Evolutionary conservation across 768 basidiomycete genomes (phyloP).

Genomic region (Amanita pseudoporphyria): DNA sequence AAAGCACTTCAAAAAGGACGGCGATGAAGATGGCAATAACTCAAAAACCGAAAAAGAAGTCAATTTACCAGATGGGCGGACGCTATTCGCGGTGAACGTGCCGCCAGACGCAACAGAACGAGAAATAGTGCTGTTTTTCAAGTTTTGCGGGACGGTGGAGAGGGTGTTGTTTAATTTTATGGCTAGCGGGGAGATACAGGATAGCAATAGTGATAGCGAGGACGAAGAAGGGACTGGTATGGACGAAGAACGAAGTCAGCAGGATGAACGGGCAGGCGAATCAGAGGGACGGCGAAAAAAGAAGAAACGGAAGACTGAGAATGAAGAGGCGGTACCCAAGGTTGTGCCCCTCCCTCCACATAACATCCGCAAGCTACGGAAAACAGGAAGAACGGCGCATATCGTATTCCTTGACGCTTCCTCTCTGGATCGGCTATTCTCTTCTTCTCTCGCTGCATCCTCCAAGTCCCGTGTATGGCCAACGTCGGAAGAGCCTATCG

Average conservation of each 20-base stretch:
- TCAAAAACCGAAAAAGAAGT: conserved; percentile 12
- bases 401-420: conserved; percentile 61
- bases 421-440: conserved; percentile 42
- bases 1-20: conserved; percentile 12
- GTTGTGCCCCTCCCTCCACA: conserved; percentile 51
- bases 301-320: conserved; percentile 25
- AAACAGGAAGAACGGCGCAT: conserved; percentile 62
- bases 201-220: conserved; percentile 34
- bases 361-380: conserved; percentile 46
- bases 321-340: conserved; percentile 26
- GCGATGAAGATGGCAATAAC: too few species aligned
- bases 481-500: conserved; percentile 35
- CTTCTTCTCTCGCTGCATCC: conserved; percentile 20
- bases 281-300: conserved; percentile 26
- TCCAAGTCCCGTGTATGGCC: conserved; percentile 66
- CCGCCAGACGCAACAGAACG: conserved; percentile 84
- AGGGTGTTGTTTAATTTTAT: conserved; percentile 55
- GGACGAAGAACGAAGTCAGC: conserved; percentile 17
- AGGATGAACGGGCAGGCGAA: conserved; percentile 17
- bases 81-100: conserved; percentile 82
- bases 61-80: conserved; percentile 44
- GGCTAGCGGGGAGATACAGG: conserved; percentile 20
- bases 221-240: conserved; percentile 19
- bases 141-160: conserved; percentile 68
- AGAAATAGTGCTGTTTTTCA: conserved; percentile 72